Evolutionary conservation across 2,329 filamentous ascomycete species (phyloP), one percentile per base, ranked within the genome.

Genomic region (Alternaria consortialis): DNA sequence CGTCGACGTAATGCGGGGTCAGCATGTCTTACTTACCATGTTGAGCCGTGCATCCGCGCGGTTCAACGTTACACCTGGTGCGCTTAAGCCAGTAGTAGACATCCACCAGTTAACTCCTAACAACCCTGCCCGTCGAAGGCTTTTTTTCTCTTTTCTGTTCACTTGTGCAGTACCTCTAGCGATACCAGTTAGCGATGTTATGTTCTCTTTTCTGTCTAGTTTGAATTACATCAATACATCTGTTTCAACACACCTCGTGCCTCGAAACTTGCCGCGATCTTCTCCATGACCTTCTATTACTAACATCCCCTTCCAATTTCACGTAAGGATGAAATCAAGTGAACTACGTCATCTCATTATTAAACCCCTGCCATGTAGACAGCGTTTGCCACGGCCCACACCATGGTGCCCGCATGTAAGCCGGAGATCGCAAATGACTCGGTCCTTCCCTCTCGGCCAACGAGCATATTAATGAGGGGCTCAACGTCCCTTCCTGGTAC

Each of bases 21-120:
- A 57, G 34, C 53, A 42, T 57, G 58, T 53, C 42, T 60, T 25
- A 48, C 34, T 25, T 29, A 40, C n/a, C 42, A 37, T 36, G n/a
- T 48, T 43, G 32, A 48, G 46, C 34, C 34, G 32, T 23, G 34
- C 47, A 60, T 46, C 34, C 56, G 31, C 52, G 31, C 12, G 20
- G 36, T 31, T 17, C 50, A 56, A 29, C 13, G 39, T 40, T 20
- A 56, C 40, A 56, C 36, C 47, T 23, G 20, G n/a, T 25, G 29
- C 23, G 29, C 23, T 27, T 5, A 29, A 53, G 53, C 58, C 53
- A 52, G 44, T 52, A 13, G 46, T 11, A 12, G 11, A 25, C 20
- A 12, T 42, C 3, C 12, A 8, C 39, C 3, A 20, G 11, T 15
- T 8, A 8, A 40, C 5, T 42, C 20, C 2, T 23, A 4, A 9